Base-by-base conservation (phyloP, 768 basidiomycete species). In the Galerina sulciceps region DNA sequence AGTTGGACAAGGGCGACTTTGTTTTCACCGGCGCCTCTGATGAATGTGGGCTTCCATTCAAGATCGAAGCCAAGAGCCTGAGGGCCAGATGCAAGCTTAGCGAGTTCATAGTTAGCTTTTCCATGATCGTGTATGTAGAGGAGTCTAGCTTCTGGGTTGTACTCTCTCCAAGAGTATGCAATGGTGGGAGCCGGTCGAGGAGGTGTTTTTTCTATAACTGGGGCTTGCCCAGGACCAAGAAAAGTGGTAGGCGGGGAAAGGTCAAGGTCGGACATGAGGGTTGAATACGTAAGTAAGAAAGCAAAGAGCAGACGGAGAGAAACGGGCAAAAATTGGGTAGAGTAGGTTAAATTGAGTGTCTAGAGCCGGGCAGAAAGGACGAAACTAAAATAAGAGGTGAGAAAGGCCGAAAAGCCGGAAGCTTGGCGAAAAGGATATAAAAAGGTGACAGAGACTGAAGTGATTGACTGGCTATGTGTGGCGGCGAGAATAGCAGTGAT, bases 1-100 rank as follows among this genome's bases (percentile, higher is more conserved):
- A 93, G 80, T 68, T 94, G 91, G 3, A 93, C 79, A 20, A 93
- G 79, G 2, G 92, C 85, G 17, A 90, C 86, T 20, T 80, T 88
- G 66, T 93, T 89, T 70, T 87, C 82, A 23, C 72, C 65, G 22
- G 72, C 67, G 17, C 87, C 85, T 66, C 83, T 86, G 45, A 63
- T 60, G 64, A 73, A 85, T 17, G 66, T 83, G 0, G 92, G 92
- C 59, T 81, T 85, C 91, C 92, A 93, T 72, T 94, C 92, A 37
- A 91, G 76, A 67, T 94, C 92, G 61, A 93, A 86, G 23, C 92
- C 92, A 49, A 84, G 74, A 41, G 77, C 68, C 17, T 76, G 76
- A 22, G 77, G 65, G 15, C 74, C 75, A 35, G 59, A 43, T 22
- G 62, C 60, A 10, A 82, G 42, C 0, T 58, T 63, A 0, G 73